Evolutionary conservation across 805 yeast species (phyloP), one percentile per base, ranked within the genome.

Genomic region (Clavispora fructus): DNA sequence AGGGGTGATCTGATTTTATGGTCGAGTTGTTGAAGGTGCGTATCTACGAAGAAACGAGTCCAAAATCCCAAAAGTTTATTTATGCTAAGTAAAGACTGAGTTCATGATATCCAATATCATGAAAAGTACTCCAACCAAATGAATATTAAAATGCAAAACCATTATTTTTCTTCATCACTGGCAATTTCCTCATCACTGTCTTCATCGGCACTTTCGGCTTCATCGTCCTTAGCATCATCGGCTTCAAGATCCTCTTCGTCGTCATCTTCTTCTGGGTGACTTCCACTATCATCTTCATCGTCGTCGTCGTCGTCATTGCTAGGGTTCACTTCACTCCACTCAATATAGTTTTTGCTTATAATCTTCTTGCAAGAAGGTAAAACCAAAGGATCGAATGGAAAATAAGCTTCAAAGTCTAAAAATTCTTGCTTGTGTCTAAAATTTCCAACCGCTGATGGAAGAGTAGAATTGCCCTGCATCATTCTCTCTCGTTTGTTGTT

Each of bases 301-400:
- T 78, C 86, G 35, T 84, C 86, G 35, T 84, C 84, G 30, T 82
- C 87, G 38, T 81, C 90, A 32, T 75, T 76, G 40, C 61, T 63
- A 7, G 75, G 75, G 44, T 71, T 69, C 17, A 70, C 76, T 35
- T 68, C 68, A 6, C 67, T 58, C 98, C 98, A 92, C 57, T 90
- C 94, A 26, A 91, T 80, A 44, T 69, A 72, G 48, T 75, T 74
- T 6, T 67, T 72, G 29, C 74, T 69, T 46, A 94, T 67, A 30
- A 80, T 62, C 35, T 67, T 63, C 56, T 82, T 80, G 41, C 87
- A 78, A 10, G 66, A 66, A 39, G 83, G 85, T 51, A 92, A 74
- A 42, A 86, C 79, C 50, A 94, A 66, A 1, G 99, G 99, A 69
- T 92, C 98, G 62, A 87, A 92, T 11, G 99, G 99, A 66, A 92